Base-by-base conservation (phyloP, 1,284 basidiomycete genomes). In the Fomitopsis schrenkii region DNA sequence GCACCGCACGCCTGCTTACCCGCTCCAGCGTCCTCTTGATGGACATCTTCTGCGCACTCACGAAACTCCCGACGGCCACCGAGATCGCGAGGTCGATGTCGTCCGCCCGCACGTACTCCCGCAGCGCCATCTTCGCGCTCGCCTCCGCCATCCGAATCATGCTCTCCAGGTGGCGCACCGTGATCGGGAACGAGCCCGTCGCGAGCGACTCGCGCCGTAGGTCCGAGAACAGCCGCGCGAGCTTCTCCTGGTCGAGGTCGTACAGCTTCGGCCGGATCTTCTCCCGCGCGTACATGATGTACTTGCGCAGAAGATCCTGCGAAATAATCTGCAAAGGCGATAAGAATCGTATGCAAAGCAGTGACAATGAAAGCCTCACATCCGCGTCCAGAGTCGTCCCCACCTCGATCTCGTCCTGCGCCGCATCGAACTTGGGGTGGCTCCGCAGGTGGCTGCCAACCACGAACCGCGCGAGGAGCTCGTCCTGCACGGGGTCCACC, bases 131-230 rank as follows among this genome's bases (percentile, higher is more conserved):
- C 82, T 98, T 98, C 52, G 97, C 97, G 68, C 92, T 95, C 15
- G 97, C 96, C 75, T 99, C 97, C 1, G 95, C 87, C 97, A 99
- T 99, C 50, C 97, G 89, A 76, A 99, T 99, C 93, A 98, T 98
- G 73, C 94, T 96, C 78, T 99, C 97, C 63, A 99, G 77, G 72
- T 98, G 97, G 65, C 97, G 92, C 54, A 99, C 93, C 4, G 97
- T 99, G 74, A 99, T 98, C 3, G 97, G 97, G 79, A 94, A 98
- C 22, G 95, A 98, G 40, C 97, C 97, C 1, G 97, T 99, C 15
- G 95, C 94, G 66, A 97, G 82, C 2, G 95, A 98, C 75, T 99
- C 97, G 64, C 95, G 90, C 56, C 97, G 89, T 45, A 99, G 83
- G 73, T 99, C 97, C n/a, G 94, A 90, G 75, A 97, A 99, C 50